These are phyloP conservation scores for Suhomyces emberorum DNA, from an alignment of 805 yeast species.

Conservation along the genomic window DNA sequence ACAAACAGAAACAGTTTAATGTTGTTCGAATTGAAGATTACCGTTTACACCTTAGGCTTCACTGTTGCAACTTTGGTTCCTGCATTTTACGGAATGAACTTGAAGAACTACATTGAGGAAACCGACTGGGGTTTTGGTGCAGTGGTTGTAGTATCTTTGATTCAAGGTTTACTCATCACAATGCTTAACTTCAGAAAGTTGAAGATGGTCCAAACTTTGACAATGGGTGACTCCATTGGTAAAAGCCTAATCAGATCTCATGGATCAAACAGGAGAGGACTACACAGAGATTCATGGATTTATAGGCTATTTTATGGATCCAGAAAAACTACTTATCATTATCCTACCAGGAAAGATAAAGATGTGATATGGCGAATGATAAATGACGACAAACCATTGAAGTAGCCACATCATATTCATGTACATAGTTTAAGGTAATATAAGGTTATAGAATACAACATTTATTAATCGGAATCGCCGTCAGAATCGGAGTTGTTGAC, in stretches of 20 bases:
- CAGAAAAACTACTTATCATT: slow-evolving; percentile 22
- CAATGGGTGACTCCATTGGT: slow-evolving; percentile 35
- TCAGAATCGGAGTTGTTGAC: slow-evolving; percentile 24
- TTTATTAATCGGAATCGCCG: slow-evolving; percentile 8
- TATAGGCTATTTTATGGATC: slow-evolving; percentile 26
- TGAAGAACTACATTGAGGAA: slow-evolving; percentile 74
- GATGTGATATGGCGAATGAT: slow-evolving; percentile 45
- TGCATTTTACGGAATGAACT: slow-evolving; percentile 86
- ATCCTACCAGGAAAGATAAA: slow-evolving; percentile 35
- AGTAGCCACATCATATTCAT: too few species aligned
- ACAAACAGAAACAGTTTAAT: slow-evolving; percentile 87
- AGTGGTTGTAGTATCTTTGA: slow-evolving; percentile 49
- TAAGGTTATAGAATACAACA: too few species aligned
- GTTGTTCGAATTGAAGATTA: slow-evolving; percentile 79
- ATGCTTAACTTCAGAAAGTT: slow-evolving; percentile 54
- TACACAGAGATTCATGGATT: slow-evolving; percentile 13
- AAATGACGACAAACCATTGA: slow-evolving; percentile 30
- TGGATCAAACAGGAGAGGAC: slow-evolving; percentile 18
- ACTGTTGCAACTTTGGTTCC: slow-evolving; percentile 83
- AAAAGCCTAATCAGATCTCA: slow-evolving; percentile 11
- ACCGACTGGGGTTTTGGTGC: slow-evolving; percentile 59
- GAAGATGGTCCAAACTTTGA: slow-evolving; percentile 60
- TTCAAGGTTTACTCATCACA: slow-evolving; percentile 55
- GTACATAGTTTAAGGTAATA: not conserved
- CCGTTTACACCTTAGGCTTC: slow-evolving; percentile 80